Evolutionary conservation across 139 green algal genomes (phyloP).

Genomic region (Deuterostichococcus epilithicus): DNA sequence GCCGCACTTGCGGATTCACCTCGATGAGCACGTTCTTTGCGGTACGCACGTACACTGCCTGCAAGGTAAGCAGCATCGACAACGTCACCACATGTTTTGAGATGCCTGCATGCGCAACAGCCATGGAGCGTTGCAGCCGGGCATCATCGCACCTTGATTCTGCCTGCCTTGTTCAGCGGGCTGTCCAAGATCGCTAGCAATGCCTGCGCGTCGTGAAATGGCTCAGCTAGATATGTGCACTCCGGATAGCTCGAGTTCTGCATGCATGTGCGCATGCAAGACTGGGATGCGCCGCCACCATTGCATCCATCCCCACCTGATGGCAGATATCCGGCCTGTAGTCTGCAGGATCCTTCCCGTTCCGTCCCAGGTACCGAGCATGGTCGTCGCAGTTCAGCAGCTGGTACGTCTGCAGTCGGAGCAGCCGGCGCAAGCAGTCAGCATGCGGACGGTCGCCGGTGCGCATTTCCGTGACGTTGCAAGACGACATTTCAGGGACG

Average conservation of each 20-base stretch:
- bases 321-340: conserved; percentile 95
- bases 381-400: conserved; percentile 98
- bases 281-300: background rate
- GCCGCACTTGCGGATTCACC: conserved; percentile 85
- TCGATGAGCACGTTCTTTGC: conserved; percentile 90
- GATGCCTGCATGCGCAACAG: no score
- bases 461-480: no score
- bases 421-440: background rate
- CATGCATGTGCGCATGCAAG: background rate
- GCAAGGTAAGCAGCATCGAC: no score
- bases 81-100: no score
- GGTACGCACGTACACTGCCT: conserved; percentile 86
- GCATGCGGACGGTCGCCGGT: no score
- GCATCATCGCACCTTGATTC: conserved; percentile 76
- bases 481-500: background rate
- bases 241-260: background rate
- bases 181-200: conserved; percentile 92
- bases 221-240: background rate
- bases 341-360: conserved; percentile 80
- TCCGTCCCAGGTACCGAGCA: conserved; percentile 76
- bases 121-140: no score
- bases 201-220: conserved; percentile 59
- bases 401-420: conserved; percentile 54
- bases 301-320: conserved; percentile 57
- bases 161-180: conserved; percentile 91